Conservation (phyloP, 1,284 basidiomycete genomes). For the Cutaneotrichosporon sp. region DNA sequence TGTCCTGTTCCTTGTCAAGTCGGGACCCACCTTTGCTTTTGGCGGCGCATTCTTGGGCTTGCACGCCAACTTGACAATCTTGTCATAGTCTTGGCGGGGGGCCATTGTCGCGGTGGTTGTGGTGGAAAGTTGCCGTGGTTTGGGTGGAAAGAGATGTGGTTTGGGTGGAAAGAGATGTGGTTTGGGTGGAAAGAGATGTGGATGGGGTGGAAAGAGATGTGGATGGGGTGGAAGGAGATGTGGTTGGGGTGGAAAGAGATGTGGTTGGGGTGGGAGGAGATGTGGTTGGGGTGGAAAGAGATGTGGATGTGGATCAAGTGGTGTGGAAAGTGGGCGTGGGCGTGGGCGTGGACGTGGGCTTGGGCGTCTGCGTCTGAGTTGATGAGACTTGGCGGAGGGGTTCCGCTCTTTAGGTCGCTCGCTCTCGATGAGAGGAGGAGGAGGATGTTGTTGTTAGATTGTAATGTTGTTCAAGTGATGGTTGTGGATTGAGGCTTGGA, state of each 20-base stretch:
- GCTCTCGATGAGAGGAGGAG: too few relatives aligned
- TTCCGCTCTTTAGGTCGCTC: too few relatives aligned
- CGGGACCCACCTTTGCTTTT: conserved; percentile 73
- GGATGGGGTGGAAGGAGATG: not conserved
- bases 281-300: not conserved
- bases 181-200: too few relatives aligned
- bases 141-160: not conserved
- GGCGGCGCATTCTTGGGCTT: conserved; percentile 92
- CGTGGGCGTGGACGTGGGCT: too few relatives aligned
- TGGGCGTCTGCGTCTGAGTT: too few relatives aligned
- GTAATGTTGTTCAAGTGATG: too few relatives aligned
- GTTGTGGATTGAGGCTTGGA: too few relatives aligned
- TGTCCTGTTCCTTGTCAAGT: conserved; percentile 3
- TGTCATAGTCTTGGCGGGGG: conserved; percentile 34
- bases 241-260: not conserved
- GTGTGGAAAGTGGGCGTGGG: not conserved
- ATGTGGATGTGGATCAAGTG: not conserved
- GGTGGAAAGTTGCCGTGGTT: not conserved
- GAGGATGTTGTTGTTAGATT: too few relatives aligned
- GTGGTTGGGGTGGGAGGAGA: not conserved
- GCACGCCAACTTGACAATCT: conserved; percentile 76
- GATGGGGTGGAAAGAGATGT: not conserved
- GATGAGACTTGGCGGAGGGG: too few relatives aligned
- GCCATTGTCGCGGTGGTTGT: conserved; percentile 1
- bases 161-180: too few relatives aligned